Base-by-base conservation (phyloP, 2,329 filamentous ascomycete species). In the Curvularia sp. region DNA sequence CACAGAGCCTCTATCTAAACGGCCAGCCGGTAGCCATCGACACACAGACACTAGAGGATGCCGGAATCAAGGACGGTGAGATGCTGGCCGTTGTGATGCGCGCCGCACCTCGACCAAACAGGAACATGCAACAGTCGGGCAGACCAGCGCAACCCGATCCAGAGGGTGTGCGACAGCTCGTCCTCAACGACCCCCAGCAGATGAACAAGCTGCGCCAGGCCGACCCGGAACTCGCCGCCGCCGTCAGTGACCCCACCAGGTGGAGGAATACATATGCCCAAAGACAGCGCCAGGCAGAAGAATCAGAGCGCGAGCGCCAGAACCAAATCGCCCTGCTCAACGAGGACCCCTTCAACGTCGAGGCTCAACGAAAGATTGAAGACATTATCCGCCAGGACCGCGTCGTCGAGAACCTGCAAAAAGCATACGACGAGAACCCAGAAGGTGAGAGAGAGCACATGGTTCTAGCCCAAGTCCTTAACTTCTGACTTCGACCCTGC, bases 341-440 rank as follows among this genome's bases (percentile, higher is more conserved):
- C 75, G 90, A 93, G 9, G 95, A 99, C 71, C 93, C 94, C 0
- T 97, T 98, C 79, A 94, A 99, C 74, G 81, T 92, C 25, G 93
- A 97, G 64, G 92, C 93, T 8, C 95, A 99, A 79, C 85, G 85
- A 46, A 92, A 89, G 80, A 99, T 99, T 62, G 94, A 95, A 74
- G 95, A 99, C 80, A 96, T 98, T 79, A 99, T 99, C 73, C 89
- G 95, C 54, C 91, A 97, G 78, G 91, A 98, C 79, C 85, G 89
- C 15, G 94, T 99, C 45, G 93, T 94, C 78, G 93, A 97, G 80
- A 99, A 99, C 73, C 79, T 98, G 59, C 93, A 98, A 74, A 95
- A 93, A 79, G 95, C 95, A 41, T 94, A 97, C 85, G 94, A 98
- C 79, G 89, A 98, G 79, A 97, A 96, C 72, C 95, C 95, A 0